Evolutionary conservation across 345 rosid genomes (phyloP).

Genomic region (Reutealis trisperma): DNA sequence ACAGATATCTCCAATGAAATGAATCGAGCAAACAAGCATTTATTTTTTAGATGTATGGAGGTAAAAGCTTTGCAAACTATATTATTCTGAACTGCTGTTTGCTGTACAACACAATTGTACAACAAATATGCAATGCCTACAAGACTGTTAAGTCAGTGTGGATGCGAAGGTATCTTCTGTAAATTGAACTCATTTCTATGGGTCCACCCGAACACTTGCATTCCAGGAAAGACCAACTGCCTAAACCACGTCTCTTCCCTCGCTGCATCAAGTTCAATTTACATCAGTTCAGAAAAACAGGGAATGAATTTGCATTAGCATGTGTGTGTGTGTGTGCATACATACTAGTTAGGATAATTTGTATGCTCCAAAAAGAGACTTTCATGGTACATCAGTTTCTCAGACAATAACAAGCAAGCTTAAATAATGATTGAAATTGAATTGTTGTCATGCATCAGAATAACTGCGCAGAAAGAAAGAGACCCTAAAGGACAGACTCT

Average conservation of each 20-base stretch:
- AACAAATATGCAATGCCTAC: slow-evolving; percentile 20
- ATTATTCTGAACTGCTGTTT: slow-evolving; percentile 9
- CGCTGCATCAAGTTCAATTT: slow-evolving; percentile 27
- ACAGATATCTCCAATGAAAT: not conserved
- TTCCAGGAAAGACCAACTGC: slow-evolving; percentile 17
- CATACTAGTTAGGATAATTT: not conserved
- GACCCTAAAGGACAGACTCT: not conserved
- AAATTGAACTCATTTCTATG: not conserved
- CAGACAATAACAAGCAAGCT: not conserved
- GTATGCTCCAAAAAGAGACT: not conserved
- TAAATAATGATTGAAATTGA: not conserved
- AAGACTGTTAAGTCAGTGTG: slow-evolving; percentile 9
- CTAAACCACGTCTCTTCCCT: slow-evolving; percentile 4
- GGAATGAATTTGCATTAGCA: not conserved
- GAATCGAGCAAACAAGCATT: not conserved
- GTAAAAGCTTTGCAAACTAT: slow-evolving; percentile 1
- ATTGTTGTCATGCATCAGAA: not conserved
- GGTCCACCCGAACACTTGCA: not conserved
- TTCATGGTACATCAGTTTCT: not conserved
- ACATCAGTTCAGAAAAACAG: slow-evolving; percentile 7
- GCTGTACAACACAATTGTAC: slow-evolving; percentile 25
- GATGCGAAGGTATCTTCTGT: not conserved
- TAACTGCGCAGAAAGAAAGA: not conserved
- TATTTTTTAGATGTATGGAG: slow-evolving; percentile 1
- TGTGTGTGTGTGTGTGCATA: not conserved